Evolutionary conservation across 306 rosid species (phyloP), one percentile per base, ranked within the genome.

Genomic region (Hippophae rhamnoides): DNA sequence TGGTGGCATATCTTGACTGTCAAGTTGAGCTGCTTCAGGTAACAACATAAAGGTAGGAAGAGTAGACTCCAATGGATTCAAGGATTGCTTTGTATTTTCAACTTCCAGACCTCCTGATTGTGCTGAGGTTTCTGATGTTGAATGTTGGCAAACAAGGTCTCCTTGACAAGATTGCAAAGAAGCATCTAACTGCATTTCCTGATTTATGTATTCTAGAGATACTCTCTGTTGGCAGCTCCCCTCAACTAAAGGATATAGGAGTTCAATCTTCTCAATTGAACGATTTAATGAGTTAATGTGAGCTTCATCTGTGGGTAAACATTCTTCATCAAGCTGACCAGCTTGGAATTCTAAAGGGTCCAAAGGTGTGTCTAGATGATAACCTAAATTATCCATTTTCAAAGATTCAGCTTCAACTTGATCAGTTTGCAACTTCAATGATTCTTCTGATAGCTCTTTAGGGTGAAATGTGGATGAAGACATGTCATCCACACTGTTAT

Each of bases 1-100:
- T 56, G 99, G 99, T 60, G 99, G 95, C 57, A 75, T 76, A 67
- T 86, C 97, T 70, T 69, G 83, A 31, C 66, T 60, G 69, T 48
- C 72, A 64, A 59, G 76, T 42, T 71, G 72, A 62, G 82, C 56
- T 63, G 64, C 71, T 77, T 69, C 78, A 53, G 71, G 74, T 54
- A 66, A 71, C 66, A 50, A 61, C 62, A 65, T 71, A 41, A 62
- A 48, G 47, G 56, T 60, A 27, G 84, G 86, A 73, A 72, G 63
- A 55, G 66, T 54, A 57, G 77, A 63, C 47, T 69, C 72, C 25
- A 63, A 47, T 61, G 86, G 62, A 68, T 76, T 78, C 57, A 47
- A 46, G 50, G 60, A 62, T 62, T 43, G 78, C 57, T 63, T 72
- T 12, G 68, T 60, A 41, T 31, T 12, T 64, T 65, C 70, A 59